Evolutionary conservation across 495 filamentous ascomycete species (phyloP).

Genomic region (Pseudevernia furfuracea): DNA sequence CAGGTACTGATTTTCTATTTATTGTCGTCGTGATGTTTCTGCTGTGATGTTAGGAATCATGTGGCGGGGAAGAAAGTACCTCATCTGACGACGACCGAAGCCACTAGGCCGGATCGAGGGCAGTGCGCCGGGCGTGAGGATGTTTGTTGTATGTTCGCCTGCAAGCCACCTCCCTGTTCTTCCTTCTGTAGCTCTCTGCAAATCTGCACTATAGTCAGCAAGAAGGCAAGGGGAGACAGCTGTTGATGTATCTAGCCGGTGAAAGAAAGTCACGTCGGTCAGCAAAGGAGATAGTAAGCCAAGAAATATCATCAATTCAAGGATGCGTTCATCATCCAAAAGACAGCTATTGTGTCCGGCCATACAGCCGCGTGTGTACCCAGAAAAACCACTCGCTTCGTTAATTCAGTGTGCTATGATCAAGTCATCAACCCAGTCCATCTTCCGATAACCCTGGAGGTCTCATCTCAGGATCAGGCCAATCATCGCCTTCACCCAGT

Average conservation of each 20-base stretch:
- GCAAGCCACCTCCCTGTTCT: too few species aligned
- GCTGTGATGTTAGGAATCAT: background rate
- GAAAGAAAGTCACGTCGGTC: background rate
- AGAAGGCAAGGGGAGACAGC: background rate
- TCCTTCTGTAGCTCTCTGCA: too few species aligned
- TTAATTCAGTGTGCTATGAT: slow-evolving; percentile 1
- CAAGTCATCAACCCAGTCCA: slow-evolving; percentile 8
- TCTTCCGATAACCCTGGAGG: background rate
- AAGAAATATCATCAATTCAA: background rate
- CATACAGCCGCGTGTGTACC: background rate
- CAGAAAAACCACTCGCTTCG: slow-evolving; percentile 4
- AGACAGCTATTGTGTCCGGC: background rate
- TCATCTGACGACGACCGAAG: background rate
- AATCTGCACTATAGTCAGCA: too few species aligned
- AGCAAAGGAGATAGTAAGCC: background rate
- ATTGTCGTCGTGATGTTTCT: background rate
- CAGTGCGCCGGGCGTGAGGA: background rate
- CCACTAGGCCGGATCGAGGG: background rate
- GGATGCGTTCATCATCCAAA: background rate
- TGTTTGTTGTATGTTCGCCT: too few species aligned
- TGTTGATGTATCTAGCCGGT: background rate
- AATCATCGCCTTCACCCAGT: slow-evolving; percentile 14
- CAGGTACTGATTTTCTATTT: background rate
- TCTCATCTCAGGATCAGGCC: slow-evolving; percentile 12
- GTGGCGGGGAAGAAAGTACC: background rate